phyloP scores from a whole-genome alignment of 2,329 filamentous ascomycete species.

The Metarhizium guizhouense region DNA sequence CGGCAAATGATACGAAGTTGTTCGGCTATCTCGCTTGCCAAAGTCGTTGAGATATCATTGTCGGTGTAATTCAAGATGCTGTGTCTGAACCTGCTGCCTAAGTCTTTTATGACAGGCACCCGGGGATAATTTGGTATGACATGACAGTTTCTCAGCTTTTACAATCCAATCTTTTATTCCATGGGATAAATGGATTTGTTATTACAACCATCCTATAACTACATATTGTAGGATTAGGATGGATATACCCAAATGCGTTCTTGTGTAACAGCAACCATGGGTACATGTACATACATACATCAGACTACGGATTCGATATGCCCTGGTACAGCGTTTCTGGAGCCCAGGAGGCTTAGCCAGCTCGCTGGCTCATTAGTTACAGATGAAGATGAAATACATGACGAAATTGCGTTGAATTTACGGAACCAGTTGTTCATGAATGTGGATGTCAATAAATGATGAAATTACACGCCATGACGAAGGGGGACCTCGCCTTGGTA shows the following conservation, averaged over 20 bases:
- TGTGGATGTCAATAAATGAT: background rate
- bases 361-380: background rate
- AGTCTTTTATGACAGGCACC: background rate
- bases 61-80: background rate
- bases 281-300: background rate
- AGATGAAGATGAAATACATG: background rate
- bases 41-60: background rate
- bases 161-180: background rate
- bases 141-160: background rate
- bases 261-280: background rate
- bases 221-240: conserved; percentile 14
- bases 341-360: background rate
- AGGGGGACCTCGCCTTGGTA: background rate
- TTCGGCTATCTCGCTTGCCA: background rate
- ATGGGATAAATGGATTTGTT: background rate
- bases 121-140: background rate
- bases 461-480: background rate
- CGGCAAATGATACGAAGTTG: background rate
- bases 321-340: background rate
- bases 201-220: background rate
- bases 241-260: conserved; percentile 22
- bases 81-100: background rate
- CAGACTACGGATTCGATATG: background rate
- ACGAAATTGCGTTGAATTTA: background rate
- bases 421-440: background rate